Conservation (phyloP, 2,329 filamentous ascomycete genomes). For the Cryphonectria naterciae region DNA sequence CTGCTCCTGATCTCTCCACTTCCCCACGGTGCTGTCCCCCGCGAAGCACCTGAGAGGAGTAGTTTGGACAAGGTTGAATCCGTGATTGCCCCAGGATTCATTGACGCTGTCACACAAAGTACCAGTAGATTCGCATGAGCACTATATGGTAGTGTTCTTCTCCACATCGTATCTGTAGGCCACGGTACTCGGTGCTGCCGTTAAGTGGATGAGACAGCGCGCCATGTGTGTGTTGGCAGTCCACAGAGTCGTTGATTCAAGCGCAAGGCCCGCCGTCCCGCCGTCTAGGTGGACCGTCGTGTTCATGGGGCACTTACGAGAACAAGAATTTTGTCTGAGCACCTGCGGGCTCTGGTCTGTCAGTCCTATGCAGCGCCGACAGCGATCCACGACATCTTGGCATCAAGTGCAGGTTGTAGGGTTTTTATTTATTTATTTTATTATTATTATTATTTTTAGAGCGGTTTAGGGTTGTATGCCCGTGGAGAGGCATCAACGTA, state of each 20-base stretch:
- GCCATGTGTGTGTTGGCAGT: conserved; percentile 2
- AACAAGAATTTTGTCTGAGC: conserved; percentile 12
- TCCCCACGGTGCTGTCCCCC: conserved; percentile 11
- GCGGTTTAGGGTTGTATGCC: neutral
- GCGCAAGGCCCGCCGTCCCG: conserved; percentile 9
- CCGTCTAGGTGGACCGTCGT: conserved; percentile 7
- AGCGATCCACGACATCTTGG: neutral
- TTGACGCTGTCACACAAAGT: neutral
- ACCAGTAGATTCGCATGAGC: neutral
- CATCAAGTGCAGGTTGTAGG: neutral
- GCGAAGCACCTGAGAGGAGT: conserved; percentile 1
- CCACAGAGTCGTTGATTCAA: neutral
- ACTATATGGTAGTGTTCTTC: neutral
- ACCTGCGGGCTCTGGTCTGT: neutral
- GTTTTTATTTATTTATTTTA: no score
- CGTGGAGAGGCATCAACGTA: neutral
- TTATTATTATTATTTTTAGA: neutral
- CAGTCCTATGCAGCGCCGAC: neutral
- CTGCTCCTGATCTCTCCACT: conserved; percentile 18
- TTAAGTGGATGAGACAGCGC: neutral
- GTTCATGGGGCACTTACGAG: conserved; percentile 13
- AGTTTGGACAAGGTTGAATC: conserved; percentile 14
- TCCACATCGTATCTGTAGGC: neutral
- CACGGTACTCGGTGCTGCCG: neutral
- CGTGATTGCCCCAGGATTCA: conserved; percentile 9